Evolutionary conservation across 768 basidiomycete species (phyloP), one percentile per base, ranked within the genome.

Genomic region (Cystobasidium ongulense): DNA sequence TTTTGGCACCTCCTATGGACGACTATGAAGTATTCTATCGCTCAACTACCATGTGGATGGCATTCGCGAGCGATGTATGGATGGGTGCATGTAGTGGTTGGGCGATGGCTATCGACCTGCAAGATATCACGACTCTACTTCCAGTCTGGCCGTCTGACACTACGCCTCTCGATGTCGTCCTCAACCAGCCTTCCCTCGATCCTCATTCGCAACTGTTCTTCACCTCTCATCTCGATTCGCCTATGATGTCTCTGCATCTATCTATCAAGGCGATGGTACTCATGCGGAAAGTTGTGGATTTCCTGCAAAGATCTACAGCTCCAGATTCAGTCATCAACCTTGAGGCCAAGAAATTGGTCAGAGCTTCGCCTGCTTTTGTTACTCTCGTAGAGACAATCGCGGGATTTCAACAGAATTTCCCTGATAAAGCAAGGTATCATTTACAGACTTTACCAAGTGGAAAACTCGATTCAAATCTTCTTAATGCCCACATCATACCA

Each of bases 81-180:
- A 67, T 67, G 65, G 50, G 65, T 25, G 65, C 65, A 8, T 67
- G 65, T 25, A 46, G 39, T 29, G 65, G 65, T 8, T 67, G 65
- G 65, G 46, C 39, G 17, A 33, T 50, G 31, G 65, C 65, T 41
- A 36, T 67, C 18, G 39, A 39, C 21, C 18, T 67, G 5, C 39
- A 67, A 23, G 65, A 67, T 39, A 67, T 67, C 17, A 50, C 65
- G 7, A 46, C 65, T 53, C 35, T 67, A 5, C 50, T 67, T 10
- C 65, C 65, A 11, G 65, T 67, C 41, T 67, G 65, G 65, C 65
- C 65, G 41, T 67, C 65, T 21, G 65, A 67, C 31, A 53, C 65
- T 23, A 46, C 65, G 21, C 65, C 65, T 35, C 65, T 67, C 23
- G 65, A 67, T 52, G 43, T 67, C 43, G 65, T 67, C 18, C 46